These are phyloP conservation scores for Trichocladium antarcticum DNA, from an alignment of 495 filamentous ascomycete species.

Conservation along the genomic window DNA sequence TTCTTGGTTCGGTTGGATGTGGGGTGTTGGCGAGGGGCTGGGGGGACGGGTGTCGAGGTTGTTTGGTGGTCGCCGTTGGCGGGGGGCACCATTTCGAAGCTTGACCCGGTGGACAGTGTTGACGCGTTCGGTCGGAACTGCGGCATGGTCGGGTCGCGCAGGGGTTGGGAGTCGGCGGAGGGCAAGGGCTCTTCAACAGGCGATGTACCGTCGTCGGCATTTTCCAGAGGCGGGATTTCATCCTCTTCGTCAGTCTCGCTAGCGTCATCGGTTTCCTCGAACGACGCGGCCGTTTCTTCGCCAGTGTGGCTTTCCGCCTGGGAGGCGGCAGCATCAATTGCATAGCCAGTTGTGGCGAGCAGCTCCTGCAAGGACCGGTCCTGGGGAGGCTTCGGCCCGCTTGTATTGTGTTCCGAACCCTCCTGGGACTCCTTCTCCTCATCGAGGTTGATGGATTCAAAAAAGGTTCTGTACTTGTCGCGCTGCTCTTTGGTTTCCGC, in stretches of 20 bases:
- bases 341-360: slow-evolving; percentile 41
- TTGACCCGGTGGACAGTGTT: background rate
- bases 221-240: slow-evolving; percentile 4
- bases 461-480: slow-evolving; percentile 38
- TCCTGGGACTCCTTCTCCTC: slow-evolving; percentile 23
- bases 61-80: background rate
- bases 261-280: slow-evolving; percentile 4
- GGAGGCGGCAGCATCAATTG: slow-evolving; percentile 12
- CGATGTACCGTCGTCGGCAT: background rate
- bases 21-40: background rate
- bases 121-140: slow-evolving; percentile 43
- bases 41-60: background rate
- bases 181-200: background rate
- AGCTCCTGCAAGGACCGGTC: slow-evolving; percentile 40
- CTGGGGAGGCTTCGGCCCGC: slow-evolving; percentile 9
- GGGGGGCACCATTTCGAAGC: background rate
- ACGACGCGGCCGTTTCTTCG: background rate
- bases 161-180: slow-evolving; percentile 4
- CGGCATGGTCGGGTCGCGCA: slow-evolving; percentile 58
- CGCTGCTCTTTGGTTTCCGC: slow-evolving; percentile 53
- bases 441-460: slow-evolving; percentile 40
- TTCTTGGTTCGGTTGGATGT: background rate
- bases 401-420: background rate
- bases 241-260: slow-evolving; percentile 15
- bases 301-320: slow-evolving; percentile 1